Base-by-base conservation (phyloP, 31 red algal genomes). In the Endocladia muricata region DNA sequence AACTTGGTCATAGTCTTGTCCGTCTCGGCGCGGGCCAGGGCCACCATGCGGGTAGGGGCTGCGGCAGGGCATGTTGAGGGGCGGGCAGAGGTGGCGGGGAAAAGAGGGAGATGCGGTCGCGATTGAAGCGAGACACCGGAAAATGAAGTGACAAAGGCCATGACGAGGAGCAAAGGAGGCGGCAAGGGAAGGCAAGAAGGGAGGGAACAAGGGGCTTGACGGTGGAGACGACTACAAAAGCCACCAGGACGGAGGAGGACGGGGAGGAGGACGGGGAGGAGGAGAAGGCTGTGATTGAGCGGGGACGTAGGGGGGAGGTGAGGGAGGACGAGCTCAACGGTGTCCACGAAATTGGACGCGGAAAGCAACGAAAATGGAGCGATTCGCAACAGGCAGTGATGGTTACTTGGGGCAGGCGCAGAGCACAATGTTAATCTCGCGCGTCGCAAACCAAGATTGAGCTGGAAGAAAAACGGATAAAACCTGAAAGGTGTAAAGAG, bases 1-100 rank as follows among this genome's bases (percentile, higher is more conserved):
- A 95, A 95, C 81, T 89, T 95, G 1, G 92, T 74, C 17, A 87
- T 39, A 30, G 57, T 65, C 41, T 83, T 56, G 19, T 71, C 48
- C 2, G 37, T 77, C 11, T 56, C 19, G 40, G 55, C 61, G n/a
- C 65, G 59, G 33, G 52, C 70, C 43, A 64, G 41, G 37, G 59
- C 66, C 26, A 77, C 43, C 54, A 68, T 63, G 31, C 68, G 51
- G 6, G 41, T 73, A 25, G 37, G 29, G 64, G 30, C 47, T 38
- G 19, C 23, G 29, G 37, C 75, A 2, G 29, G 43, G 2, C 26
- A 62, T 36, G 32, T 51, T 9, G 57, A 37, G 55, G 7, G 37
- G 22, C 22, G 59, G 60, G 60, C 37, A 52, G 32, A 26, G 17
- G 57, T 13, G 37, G 13, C 68, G 49, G 21, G 64, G 13, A 15